Evolutionary conservation across 1,284 basidiomycete genomes (phyloP), one percentile per base, ranked within the genome.

Genomic region (Cryptococcus wingfieldii): DNA sequence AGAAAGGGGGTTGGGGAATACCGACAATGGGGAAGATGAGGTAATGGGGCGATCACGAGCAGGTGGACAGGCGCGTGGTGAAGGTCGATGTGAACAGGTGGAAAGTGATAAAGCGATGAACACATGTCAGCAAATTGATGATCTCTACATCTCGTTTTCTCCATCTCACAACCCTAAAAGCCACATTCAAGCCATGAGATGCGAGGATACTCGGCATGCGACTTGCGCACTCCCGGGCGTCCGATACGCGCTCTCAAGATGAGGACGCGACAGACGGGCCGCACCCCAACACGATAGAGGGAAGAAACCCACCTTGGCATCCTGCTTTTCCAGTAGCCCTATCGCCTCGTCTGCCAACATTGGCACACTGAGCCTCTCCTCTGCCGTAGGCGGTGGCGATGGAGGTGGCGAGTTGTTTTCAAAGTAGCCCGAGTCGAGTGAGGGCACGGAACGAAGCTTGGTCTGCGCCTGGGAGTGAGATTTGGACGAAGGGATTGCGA

Each of bases 371-470:
- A 37, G 38, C n/a, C 23, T 59, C 37, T 59, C 57, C 37, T 54
- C 53, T 13, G 46, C 57, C 16, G 57, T 59, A 7, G 51, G 47
- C 14, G 57, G 57, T 34, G 57, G 57, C 37, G 53, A 54, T 27
- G 53, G 47, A 27, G 53, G 49, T 23, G 53, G 49, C 27, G 47
- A 51, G 18, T 18, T 52, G 39, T 51, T 42, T 14, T 44, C 46
- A n/a, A 46, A 47, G 38, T 54, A 52, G 34, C 46, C 51, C 8
- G 49, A 51, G 12, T 45, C 50, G 38, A 54, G 28, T 10, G 57
- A 53, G 12, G 57, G 13, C 57, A 59, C 54, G 16, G 23, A 23
- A 13, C 25, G 44, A 6, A 46, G 44, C 16, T 46, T 46, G 44
- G 44, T 34, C 31, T 34, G 31, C 7, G 31, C 31, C 31, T 34